Evolutionary conservation across 164 flowering plant genomes (phyloP).

Genomic region (Magnolia officinalis): DNA sequence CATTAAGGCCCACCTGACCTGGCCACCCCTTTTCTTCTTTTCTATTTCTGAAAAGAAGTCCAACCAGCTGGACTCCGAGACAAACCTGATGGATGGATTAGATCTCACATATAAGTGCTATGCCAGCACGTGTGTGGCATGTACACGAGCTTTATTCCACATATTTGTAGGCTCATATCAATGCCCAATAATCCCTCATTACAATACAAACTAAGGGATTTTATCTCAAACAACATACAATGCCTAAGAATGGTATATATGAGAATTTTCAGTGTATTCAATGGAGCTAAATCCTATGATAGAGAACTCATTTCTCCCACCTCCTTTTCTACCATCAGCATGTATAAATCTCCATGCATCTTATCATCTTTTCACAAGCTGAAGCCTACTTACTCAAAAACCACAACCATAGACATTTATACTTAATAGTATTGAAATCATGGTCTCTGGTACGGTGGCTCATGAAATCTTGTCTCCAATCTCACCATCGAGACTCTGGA

Average conservation of each 20-base stretch:
- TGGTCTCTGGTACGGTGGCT: background rate
- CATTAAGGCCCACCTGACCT: too few relatives aligned
- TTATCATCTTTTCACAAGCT: background rate
- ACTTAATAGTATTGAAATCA: background rate
- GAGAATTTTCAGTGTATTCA: background rate
- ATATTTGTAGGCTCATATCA: too few relatives aligned
- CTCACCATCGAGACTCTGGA: background rate
- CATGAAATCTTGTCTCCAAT: background rate
- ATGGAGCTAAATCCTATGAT: background rate
- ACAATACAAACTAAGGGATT: too few relatives aligned
- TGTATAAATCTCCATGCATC: background rate
- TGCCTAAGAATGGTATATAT: background rate
- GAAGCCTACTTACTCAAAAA: background rate
- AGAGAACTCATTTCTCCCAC: background rate
- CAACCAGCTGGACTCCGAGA: too few relatives aligned
- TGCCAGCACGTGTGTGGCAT: too few relatives aligned
- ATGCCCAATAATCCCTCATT: too few relatives aligned
- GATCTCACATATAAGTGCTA: too few relatives aligned
- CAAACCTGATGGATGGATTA: too few relatives aligned
- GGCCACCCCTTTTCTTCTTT: too few relatives aligned
- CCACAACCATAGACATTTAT: background rate
- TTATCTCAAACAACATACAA: too few relatives aligned
- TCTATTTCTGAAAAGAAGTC: too few relatives aligned
- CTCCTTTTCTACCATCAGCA: background rate
- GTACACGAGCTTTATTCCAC: too few relatives aligned